A percentile compares a stretch with the other conserved stretches of the same genome.
These are phyloP conservation scores for Lentinula sp. DNA, from an alignment of 768 basidiomycete genomes.

Conservation along the genomic window DNA sequence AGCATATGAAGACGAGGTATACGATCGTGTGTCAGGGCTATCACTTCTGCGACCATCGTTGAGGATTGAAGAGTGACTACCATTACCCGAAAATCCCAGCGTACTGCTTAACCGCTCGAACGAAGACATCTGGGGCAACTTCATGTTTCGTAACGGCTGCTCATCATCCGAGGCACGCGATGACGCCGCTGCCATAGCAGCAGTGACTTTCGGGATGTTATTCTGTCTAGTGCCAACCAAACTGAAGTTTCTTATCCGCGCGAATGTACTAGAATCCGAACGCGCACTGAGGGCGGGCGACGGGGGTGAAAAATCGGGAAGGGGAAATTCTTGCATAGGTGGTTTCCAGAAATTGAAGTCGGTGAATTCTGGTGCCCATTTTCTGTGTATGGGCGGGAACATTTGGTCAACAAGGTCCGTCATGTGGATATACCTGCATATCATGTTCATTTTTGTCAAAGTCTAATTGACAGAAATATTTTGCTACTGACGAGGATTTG, in stretches of 20 bases:
- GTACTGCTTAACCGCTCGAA: conserved; percentile 65
- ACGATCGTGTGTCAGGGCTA: conserved; percentile 49
- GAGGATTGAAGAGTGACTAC: conserved; percentile 16
- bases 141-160: conserved; percentile 22
- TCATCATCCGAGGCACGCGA: conserved; percentile 24
- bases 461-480: not conserved
- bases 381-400: conserved; percentile 93
- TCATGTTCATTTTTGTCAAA: conserved; percentile 1
- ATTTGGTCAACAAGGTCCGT: conserved; percentile 99
- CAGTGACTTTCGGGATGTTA: conserved; percentile 11
- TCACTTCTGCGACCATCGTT: conserved; percentile 25
- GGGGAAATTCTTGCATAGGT: conserved; percentile 68
- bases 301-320: conserved; percentile 79
- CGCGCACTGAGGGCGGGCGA: conserved; percentile 93
- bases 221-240: conserved; percentile 49
- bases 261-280: conserved; percentile 76
- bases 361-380: conserved; percentile 85
- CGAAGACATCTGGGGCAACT: conserved; percentile 69
- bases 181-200: conserved; percentile 15
- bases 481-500: conserved; percentile 75
- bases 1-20: conserved; percentile 30
- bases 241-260: conserved; percentile 73
- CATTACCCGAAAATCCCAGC: conserved; percentile 38
- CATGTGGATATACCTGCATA: conserved; percentile 89
- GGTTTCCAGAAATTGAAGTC: conserved; percentile 97